phyloP scores from a whole-genome alignment of 2,329 filamentous ascomycete genomes.

The Aspergillus oerlinghausenensis region DNA sequence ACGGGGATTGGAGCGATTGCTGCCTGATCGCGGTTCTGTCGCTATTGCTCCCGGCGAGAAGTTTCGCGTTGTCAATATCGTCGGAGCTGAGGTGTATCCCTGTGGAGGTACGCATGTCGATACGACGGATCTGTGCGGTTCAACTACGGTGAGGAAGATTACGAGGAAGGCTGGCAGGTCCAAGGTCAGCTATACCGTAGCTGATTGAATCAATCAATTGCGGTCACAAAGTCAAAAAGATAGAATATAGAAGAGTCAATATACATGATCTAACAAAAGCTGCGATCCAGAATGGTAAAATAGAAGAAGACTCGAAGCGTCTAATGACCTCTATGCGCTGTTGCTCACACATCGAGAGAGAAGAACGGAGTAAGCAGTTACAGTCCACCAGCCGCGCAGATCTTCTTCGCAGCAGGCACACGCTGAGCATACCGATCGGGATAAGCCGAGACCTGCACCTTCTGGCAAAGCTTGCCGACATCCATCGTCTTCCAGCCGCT shows the following conservation, averaged over 20 bases:
- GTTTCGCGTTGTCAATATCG: conserved; percentile 65
- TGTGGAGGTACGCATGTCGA: conserved; percentile 72
- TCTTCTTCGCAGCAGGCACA: neutral
- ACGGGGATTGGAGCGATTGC: conserved; percentile 53
- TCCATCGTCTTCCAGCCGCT: conserved; percentile 18
- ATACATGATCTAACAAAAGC: neutral
- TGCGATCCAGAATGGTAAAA: neutral
- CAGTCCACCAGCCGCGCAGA: neutral
- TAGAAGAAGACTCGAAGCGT: neutral
- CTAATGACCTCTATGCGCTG: neutral
- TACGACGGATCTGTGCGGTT: conserved; percentile 49
- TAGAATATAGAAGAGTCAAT: neutral
- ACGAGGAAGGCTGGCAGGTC: conserved; percentile 60
- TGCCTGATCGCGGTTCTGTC: conserved; percentile 45
- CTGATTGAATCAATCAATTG: conserved; percentile 1
- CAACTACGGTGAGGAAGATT: conserved; percentile 64
- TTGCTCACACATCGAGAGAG: too few species aligned
- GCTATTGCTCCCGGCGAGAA: conserved; percentile 48
- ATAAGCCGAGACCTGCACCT: conserved; percentile 17
- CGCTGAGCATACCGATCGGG: neutral
- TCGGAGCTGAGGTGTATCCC: conserved; percentile 65
- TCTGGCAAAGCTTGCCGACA: conserved; percentile 18
- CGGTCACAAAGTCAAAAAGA: neutral
- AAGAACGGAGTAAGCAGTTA: neutral
- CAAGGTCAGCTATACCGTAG: conserved; percentile 48